Evolutionary conservation across 2,329 filamentous ascomycete species (phyloP).

Genomic region (Ophiostoma sp.): DNA sequence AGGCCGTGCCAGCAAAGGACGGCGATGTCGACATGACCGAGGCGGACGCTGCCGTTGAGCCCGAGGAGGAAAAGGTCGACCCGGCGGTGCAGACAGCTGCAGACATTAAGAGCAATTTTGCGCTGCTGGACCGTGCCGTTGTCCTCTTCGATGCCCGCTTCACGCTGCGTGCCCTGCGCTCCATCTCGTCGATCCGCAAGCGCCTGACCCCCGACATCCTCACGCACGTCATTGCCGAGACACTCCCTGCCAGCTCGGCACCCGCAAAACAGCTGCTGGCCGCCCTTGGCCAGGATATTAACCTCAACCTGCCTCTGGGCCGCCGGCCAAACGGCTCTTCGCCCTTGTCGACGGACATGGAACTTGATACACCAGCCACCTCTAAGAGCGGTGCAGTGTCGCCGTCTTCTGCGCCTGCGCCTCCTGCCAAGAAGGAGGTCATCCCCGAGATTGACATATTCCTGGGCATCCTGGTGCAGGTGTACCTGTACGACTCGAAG

Average conservation of each 20-base stretch:
- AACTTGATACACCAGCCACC: constrained; percentile 56
- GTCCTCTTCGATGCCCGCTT: constrained; percentile 91
- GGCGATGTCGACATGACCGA: constrained; percentile 71
- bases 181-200: constrained; percentile 94
- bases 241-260: constrained; percentile 56
- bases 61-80: constrained; percentile 47
- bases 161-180: constrained; percentile 85
- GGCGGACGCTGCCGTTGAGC: constrained; percentile 44
- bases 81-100: constrained; percentile 53
- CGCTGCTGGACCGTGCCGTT: constrained; percentile 85
- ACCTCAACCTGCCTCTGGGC: constrained; percentile 52
- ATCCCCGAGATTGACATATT: constrained; percentile 87
- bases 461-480: constrained; percentile 78
- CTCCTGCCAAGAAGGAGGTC: constrained; percentile 63
- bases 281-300: constrained; percentile 59
- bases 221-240: constrained; percentile 73
- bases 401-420: constrained; percentile 12
- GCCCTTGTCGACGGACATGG: constrained; percentile 56
- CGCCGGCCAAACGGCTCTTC: constrained; percentile 44
- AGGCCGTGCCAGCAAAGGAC: constrained; percentile 63
- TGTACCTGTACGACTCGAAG: constrained; percentile 82
- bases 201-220: constrained; percentile 77
- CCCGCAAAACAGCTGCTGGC: constrained; percentile 64
- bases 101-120: constrained; percentile 96
- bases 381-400: constrained; percentile 43